Base-by-base conservation (phyloP, 78 protist genomes). In the Dictyostelium capitatum region DNA sequence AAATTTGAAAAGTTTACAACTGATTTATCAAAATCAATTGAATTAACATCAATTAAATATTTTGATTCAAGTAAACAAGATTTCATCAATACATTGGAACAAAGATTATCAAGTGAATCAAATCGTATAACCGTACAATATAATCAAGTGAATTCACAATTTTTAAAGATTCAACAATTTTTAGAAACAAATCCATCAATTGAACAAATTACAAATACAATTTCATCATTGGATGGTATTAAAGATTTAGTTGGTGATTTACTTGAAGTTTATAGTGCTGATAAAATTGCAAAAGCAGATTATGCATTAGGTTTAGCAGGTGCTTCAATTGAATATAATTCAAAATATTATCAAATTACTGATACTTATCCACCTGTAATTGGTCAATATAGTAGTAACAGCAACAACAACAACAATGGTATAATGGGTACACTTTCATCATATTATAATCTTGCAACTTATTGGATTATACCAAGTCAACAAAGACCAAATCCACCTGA, bases 401-500 rank as follows among this genome's bases (percentile, higher is more conserved):
- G n/a, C n/a, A n/a, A 51, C 56, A 1, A 51, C 56, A 28, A 51
- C 56, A 51, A 51, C 56, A 51, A 28, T 14, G 43, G 20, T 28
- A 32, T 9, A 56, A 56, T 56, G 25, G 2, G 10, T 0, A 67
- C 15, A 32, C 28, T 20, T 25, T 32, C 1, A 37, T 8, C 41
- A 50, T 30, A 56, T n/a, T 51, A 75, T 19, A 8, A 37, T 47
- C 17, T 77, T 0, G 80, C 93, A 1, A 77, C 84, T 12, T 46
- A 37, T 41, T 87, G 93, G 93, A 37, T 87, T 11, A 8, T 80
- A 0, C 79, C 93, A 43, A 56, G 0, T 12, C 54, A 47, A 30
- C 28, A 48, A 30, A n/a, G 41, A 47, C 84, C 79, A 46, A 87
- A 87, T 51, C 59, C 59, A 77, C 84, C 93, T 14, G 84, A 87